These are phyloP conservation scores for Suhomyces yuchorum DNA, from an alignment of 1,139 yeast species.

Conservation along the genomic window DNA sequence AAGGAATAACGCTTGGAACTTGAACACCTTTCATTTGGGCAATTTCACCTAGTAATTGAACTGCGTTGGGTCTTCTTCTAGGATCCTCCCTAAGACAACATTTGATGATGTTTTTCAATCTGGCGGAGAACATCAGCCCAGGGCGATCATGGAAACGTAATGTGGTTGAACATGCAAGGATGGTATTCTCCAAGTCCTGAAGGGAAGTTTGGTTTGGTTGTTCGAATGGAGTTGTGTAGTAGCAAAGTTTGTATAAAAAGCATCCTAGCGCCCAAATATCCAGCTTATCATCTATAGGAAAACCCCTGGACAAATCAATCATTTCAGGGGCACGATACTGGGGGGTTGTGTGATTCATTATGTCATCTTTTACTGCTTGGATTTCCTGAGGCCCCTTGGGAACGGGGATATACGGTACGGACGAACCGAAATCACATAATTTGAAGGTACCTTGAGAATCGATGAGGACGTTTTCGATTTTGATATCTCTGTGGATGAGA, in stretches of 20 bases:
- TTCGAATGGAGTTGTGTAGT: slow-evolving; percentile 95
- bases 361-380: slow-evolving; percentile 73
- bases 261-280: slow-evolving; percentile 98
- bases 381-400: slow-evolving; percentile 69
- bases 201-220: slow-evolving; percentile 47
- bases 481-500: slow-evolving; percentile 88
- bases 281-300: slow-evolving; percentile 90
- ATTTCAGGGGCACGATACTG: slow-evolving; percentile 96
- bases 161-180: slow-evolving; percentile 37
- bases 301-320: slow-evolving; percentile 83
- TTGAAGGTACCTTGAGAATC: slow-evolving; percentile 73
- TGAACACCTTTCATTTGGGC: slow-evolving; percentile 59
- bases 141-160: slow-evolving; percentile 40
- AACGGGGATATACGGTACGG: slow-evolving; percentile 66
- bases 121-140: slow-evolving; percentile 40
- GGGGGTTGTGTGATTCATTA: slow-evolving; percentile 93
- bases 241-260: slow-evolving; percentile 85
- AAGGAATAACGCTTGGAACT: slow-evolving; percentile 55
- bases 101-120: slow-evolving; percentile 60
- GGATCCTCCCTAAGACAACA: slow-evolving; percentile 72
- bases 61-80: slow-evolving; percentile 68
- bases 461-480: slow-evolving; percentile 90
- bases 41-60: slow-evolving; percentile 70
- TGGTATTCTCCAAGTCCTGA: slow-evolving; percentile 43
- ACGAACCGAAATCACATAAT: slow-evolving; percentile 93